A percentile compares a stretch with the other conserved stretches of the same genome.
phyloP scores from a whole-genome alignment of 73 alveolate genomes.

The Tetrahymena thermophila region DNA sequence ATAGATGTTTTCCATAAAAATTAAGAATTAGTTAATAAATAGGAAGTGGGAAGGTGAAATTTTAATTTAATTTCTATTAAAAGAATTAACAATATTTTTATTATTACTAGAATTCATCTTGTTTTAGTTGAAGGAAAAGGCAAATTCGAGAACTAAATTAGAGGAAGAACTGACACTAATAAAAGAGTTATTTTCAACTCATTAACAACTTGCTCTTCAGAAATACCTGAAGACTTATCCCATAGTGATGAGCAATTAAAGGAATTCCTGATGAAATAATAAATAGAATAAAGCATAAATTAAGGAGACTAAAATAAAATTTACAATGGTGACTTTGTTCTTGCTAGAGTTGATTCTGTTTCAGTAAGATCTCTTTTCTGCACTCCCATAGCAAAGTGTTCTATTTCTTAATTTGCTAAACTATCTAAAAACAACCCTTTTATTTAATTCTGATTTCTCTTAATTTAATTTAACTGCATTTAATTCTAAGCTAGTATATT shows the following conservation, averaged over 20 bases:
- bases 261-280: background rate
- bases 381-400: background rate
- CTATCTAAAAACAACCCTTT: background rate
- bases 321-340: background rate
- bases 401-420: background rate
- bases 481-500: too few species aligned
- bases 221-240: background rate
- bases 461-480: too few species aligned
- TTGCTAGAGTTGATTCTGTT: background rate
- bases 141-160: background rate
- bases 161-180: conserved; percentile 19
- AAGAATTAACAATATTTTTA: background rate
- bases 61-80: background rate
- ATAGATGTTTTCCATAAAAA: conserved; percentile 38
- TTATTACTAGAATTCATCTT: background rate
- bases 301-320: background rate
- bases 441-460: background rate
- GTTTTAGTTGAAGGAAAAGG: conserved; percentile 9
- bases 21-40: background rate
- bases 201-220: background rate
- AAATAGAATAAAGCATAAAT: background rate
- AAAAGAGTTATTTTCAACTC: background rate
- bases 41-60: background rate
- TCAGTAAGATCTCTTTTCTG: background rate
- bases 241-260: background rate